phyloP scores from a whole-genome alignment of 176 grass and related monocot genomes.

The Juncus effusus region DNA sequence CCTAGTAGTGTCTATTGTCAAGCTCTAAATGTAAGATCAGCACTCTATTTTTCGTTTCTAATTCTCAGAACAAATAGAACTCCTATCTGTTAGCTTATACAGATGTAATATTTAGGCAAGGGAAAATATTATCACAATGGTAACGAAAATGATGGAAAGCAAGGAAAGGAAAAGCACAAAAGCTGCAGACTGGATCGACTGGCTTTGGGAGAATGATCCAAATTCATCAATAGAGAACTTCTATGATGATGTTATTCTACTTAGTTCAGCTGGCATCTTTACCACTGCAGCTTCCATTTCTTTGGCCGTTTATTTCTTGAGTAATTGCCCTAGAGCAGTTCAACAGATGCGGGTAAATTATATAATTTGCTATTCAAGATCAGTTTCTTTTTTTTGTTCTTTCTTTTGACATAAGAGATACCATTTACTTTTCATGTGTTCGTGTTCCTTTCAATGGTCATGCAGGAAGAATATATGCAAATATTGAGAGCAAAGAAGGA shows the following conservation, averaged over 20 bases:
- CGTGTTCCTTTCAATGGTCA: neutral
- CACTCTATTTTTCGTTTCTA: no score
- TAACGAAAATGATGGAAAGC: conserved; percentile 15
- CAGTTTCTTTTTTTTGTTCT: no score
- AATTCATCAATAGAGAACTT: neutral
- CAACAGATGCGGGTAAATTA: conserved; percentile 29
- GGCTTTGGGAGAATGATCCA: conserved; percentile 8
- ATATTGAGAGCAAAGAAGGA: conserved; percentile 4
- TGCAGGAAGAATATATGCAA: conserved; percentile 20
- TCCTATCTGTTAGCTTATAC: no score
- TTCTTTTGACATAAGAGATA: no score
- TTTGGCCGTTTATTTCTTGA: conserved; percentile 29
- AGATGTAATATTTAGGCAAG: conserved; percentile 1
- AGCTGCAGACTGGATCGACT: conserved; percentile 13
- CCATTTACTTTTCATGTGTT: no score
- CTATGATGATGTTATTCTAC: conserved; percentile 8
- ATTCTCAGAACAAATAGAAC: no score
- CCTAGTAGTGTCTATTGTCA: conserved; percentile 19
- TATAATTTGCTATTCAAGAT: no score
- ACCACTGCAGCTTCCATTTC: conserved; percentile 2
- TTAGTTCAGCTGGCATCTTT: conserved; percentile 11
- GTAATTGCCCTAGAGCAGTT: conserved; percentile 17
- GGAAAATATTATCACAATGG: conserved; percentile 13
- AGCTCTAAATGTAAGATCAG: conserved; percentile 22
- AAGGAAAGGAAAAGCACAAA: neutral